Base-by-base conservation (phyloP, 108 stramenopile species). In the Licmophora abbreviata region DNA sequence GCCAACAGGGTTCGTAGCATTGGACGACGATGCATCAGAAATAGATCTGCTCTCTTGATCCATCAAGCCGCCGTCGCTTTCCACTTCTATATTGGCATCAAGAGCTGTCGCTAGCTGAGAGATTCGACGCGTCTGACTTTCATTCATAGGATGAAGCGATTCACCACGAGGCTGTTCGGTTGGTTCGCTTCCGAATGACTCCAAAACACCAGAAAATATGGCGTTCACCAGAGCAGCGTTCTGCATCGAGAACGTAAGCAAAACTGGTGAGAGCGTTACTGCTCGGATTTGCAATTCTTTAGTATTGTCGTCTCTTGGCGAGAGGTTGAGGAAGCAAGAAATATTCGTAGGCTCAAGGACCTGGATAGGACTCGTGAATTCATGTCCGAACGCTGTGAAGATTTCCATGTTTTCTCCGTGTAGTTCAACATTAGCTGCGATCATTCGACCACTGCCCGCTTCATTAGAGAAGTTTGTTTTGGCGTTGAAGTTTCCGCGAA, bases 181-280 rank as follows among this genome's bases (percentile, higher is more conserved):
- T 26, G 27, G 9, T 9, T 25, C 41, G 12, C 4, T 26, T 54
- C 24, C 46, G 47, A 42, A 81, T 70, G 71, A 68, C 37, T 69
- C 79, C 23, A 51, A 53, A 7, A 87, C 53, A 32, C 83, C 79
- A 5, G 73, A 52, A 1, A 70, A 35, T 18, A 92, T 79, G 7
- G 85, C 77, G 51, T 70, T 69, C 30, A 81, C 50, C 27, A 92
- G 63, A n/a, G 90, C 83, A 36, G 69, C 54, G 54, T 92, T 85
- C 52, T 82, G 83, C 78, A 88, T 85, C 10, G 90, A 92, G 2
- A 92, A 27, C 2, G 59, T 71, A 27, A 80, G 47, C 33, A 85
- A 74, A 15, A 88, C 54, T 24, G 70, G 63, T 15, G 83, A 65
- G 44, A 80, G 35, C 0, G 85, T 73, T 9, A 83, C 83, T 41